Percentiles rank a stretch among this genome's conserved stretches.
phyloP scores from a whole-genome alignment of 129 eudicot genomes.

The Oenanthe sinensis region DNA sequence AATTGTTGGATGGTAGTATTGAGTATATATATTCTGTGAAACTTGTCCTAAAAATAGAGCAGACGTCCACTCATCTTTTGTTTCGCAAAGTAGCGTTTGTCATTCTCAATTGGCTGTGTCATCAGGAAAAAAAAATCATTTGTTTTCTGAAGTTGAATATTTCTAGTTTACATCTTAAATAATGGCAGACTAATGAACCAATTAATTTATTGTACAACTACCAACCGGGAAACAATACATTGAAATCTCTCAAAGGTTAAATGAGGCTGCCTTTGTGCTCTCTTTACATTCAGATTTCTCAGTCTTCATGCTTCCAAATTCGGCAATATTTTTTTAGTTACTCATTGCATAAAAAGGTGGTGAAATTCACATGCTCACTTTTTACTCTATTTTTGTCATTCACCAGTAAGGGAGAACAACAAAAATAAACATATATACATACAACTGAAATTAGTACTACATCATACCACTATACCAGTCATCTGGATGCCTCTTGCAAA shows the following conservation, averaged over 20 bases:
- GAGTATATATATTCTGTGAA: no score
- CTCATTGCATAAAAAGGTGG: not conserved
- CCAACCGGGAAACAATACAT: not conserved
- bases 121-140: not conserved
- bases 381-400: not conserved
- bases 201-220: not conserved
- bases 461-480: conserved; percentile 8
- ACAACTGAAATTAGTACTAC: not conserved
- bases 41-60: no score
- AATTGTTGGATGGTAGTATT: not conserved
- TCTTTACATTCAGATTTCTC: not conserved
- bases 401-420: not conserved
- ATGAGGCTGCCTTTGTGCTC: not conserved
- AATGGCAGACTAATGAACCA: not conserved
- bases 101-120: not conserved
- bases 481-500: not conserved
- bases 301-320: not conserved
- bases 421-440: conserved; percentile 6
- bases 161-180: not conserved
- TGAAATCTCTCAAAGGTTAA: not conserved
- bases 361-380: not conserved
- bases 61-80: not conserved
- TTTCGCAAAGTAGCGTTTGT: not conserved
- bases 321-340: no score
- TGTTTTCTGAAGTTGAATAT: not conserved